Evolutionary conservation across 2,329 filamentous ascomycete genomes (phyloP).

Genomic region (Xylariaceae sp.): DNA sequence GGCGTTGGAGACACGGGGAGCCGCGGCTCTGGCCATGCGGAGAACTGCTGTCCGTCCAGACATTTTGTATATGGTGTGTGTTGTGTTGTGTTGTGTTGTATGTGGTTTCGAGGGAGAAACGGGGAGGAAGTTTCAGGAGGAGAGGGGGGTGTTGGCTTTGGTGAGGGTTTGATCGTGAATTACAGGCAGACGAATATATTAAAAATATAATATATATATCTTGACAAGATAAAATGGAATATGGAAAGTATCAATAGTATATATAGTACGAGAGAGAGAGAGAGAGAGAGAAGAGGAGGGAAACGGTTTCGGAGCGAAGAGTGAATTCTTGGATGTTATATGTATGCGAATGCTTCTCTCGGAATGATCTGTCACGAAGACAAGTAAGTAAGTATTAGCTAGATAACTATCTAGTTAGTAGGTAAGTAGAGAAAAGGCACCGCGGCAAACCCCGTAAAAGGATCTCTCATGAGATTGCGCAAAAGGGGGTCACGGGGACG

Average conservation of each 20-base stretch:
- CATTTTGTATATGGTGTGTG: slow-evolving; percentile 25
- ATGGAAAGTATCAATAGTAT: too few species aligned
- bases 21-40: slow-evolving; percentile 29
- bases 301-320: not conserved
- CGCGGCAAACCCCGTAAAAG: slow-evolving; percentile 13
- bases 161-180: too few species aligned
- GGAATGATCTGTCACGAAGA: too few species aligned
- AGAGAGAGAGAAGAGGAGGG: not conserved
- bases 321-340: too few species aligned
- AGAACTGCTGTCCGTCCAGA: slow-evolving; percentile 30
- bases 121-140: not conserved
- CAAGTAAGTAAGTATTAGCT: too few species aligned
- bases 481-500: slow-evolving; percentile 17
- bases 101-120: not conserved
- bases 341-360: too few species aligned
- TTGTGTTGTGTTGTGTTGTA: not conserved
- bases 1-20: slow-evolving; percentile 26
- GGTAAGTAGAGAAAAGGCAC: slow-evolving; percentile 2
- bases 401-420: not conserved
- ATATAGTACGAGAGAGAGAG: not conserved
- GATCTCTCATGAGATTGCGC: slow-evolving; percentile 18
- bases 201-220: not conserved
- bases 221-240: not conserved
- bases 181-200: not conserved
- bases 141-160: not conserved